Evolutionary conservation across 176 grass and related monocot species (phyloP).

Genomic region (Calamus simplicifolius): DNA sequence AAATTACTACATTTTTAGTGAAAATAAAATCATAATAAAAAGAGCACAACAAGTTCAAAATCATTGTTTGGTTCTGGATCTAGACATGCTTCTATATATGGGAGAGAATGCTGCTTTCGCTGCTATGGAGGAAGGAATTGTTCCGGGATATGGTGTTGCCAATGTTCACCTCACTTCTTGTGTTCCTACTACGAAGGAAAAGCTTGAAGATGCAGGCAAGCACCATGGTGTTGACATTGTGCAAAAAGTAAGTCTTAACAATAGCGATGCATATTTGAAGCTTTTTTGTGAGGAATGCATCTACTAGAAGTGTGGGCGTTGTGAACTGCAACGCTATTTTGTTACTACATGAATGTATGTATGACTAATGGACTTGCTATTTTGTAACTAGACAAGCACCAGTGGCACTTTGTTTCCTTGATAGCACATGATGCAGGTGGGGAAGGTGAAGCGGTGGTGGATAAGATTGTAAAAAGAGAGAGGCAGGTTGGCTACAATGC

Average conservation of each 20-base stretch:
- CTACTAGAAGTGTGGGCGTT: too few species aligned
- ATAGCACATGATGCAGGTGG: constrained; percentile 55
- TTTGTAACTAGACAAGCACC: constrained; percentile 35
- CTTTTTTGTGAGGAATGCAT: too few species aligned
- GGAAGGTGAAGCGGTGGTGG: constrained; percentile 78
- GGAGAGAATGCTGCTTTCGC: constrained; percentile 78
- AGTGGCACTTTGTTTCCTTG: constrained; percentile 7
- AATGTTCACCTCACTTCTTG: constrained; percentile 71
- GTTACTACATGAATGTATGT: too few species aligned
- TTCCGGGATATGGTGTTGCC: constrained; percentile 77
- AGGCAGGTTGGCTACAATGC: constrained; percentile 90
- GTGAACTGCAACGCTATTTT: too few species aligned
- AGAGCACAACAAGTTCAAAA: too few species aligned
- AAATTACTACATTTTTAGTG: too few species aligned
- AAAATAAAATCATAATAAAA: too few species aligned
- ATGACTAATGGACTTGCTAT: too few species aligned
- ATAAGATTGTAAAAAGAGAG: constrained; percentile 59
- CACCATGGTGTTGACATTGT: constrained; percentile 66
- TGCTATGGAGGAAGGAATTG: constrained; percentile 89
- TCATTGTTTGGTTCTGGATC: too few species aligned
- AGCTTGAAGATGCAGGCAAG: constrained; percentile 64
- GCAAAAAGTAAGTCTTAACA: constrained; percentile 39
- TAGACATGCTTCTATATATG: too few species aligned
- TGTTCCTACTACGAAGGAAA: constrained; percentile 74
- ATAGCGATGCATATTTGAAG: too few species aligned